Evolutionary conservation across 345 rosid species (phyloP).

Genomic region (Populus nigra): DNA sequence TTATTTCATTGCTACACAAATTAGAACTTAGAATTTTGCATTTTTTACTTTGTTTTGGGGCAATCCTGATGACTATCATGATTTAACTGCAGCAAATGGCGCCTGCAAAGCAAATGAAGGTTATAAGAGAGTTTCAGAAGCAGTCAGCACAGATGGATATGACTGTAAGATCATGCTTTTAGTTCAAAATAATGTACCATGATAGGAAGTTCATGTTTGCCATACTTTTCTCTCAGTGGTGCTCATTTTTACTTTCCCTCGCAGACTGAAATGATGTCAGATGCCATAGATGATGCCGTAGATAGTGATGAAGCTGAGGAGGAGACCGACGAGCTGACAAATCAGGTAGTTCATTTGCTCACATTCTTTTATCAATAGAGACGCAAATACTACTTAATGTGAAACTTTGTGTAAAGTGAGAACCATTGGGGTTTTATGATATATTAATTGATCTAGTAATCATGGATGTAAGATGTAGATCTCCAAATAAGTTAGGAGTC

Average conservation of each 20-base stretch:
- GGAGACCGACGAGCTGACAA: conserved; percentile 89
- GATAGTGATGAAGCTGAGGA: conserved; percentile 95
- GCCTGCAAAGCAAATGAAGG: conserved; percentile 83
- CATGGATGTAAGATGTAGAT: neutral
- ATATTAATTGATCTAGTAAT: neutral
- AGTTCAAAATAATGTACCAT: neutral
- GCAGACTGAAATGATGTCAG: conserved; percentile 98
- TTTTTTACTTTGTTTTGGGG: neutral
- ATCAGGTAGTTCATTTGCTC: conserved; percentile 51
- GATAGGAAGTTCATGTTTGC: conserved; percentile 4
- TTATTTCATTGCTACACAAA: neutral
- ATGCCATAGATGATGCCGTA: conserved; percentile 79
- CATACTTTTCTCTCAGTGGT: conserved; percentile 9
- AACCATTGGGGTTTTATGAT: neutral
- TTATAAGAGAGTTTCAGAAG: conserved; percentile 77
- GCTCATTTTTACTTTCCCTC: conserved; percentile 22
- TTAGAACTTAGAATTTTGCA: neutral
- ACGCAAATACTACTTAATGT: neutral
- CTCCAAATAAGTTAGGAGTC: neutral
- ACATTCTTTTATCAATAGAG: neutral
- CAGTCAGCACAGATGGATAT: conserved; percentile 96
- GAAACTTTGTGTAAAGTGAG: conserved; percentile 5
- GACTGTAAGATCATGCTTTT: conserved; percentile 61
- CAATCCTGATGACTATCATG: conserved; percentile 1
- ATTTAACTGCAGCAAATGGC: conserved; percentile 74